Evolutionary conservation across 805 yeast species (phyloP).

Genomic region (Suhomyces xylopsoci): DNA sequence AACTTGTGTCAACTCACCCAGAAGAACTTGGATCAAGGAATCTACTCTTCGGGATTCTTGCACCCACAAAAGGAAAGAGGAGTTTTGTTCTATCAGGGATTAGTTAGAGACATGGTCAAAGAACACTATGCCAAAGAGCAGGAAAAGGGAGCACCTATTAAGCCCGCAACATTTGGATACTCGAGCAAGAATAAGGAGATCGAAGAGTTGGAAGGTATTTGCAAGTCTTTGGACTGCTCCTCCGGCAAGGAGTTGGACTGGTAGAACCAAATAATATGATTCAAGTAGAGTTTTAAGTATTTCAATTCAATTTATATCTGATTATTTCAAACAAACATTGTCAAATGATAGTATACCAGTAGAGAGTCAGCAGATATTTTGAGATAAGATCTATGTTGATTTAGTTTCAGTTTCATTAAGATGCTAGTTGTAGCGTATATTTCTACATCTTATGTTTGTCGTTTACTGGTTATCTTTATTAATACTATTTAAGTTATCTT

Average conservation of each 20-base stretch:
- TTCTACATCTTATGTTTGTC: too few species aligned
- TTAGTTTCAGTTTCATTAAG: too few species aligned
- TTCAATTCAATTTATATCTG: too few species aligned
- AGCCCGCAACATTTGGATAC: conserved; percentile 50
- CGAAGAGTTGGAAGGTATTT: conserved; percentile 47
- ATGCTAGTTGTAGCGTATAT: too few species aligned
- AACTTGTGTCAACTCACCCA: conserved; percentile 59
- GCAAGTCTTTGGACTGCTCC: conserved; percentile 50
- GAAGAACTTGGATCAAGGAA: conserved; percentile 58
- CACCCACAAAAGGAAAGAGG: conserved; percentile 61
- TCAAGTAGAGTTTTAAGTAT: too few species aligned
- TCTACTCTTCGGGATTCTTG: conserved; percentile 55
- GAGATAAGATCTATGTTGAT: too few species aligned
- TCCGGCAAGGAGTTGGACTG: conserved; percentile 9
- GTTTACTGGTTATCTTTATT: neutral
- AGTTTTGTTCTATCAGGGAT: conserved; percentile 53
- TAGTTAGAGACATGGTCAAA: conserved; percentile 58
- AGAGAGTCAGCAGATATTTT: too few species aligned
- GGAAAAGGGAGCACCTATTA: conserved; percentile 43
- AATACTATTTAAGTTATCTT: neutral
- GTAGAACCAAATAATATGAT: neutral
- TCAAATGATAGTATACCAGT: too few species aligned
- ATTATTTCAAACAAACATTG: too few species aligned
- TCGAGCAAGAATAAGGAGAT: conserved; percentile 39
- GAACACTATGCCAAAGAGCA: conserved; percentile 48